Percentiles rank a stretch among this genome's conserved stretches.
Evolutionary conservation across 2,329 filamentous ascomycete genomes (phyloP).

Genomic region (Amphichorda felina): DNA sequence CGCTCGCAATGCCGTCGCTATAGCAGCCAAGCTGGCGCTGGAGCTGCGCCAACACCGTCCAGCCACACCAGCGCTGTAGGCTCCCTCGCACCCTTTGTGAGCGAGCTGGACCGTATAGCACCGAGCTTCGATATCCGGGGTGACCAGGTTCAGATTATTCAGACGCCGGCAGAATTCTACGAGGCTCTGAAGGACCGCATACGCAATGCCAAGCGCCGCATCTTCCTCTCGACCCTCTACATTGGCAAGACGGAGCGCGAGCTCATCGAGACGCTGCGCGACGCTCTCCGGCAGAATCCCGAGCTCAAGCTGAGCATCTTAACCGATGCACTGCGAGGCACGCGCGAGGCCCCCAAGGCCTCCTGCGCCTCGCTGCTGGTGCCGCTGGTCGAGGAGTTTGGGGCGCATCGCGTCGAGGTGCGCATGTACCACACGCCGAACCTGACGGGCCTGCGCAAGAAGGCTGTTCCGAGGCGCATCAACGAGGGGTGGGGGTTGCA

Average conservation of each 20-base stretch:
- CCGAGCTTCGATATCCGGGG: conserved; percentile 83
- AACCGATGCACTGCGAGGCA: conserved; percentile 84
- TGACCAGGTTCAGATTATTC: conserved; percentile 67
- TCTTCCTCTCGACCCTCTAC: conserved; percentile 94
- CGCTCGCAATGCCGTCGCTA: conserved; percentile 9
- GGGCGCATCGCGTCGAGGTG: conserved; percentile 72
- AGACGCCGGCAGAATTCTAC: conserved; percentile 82
- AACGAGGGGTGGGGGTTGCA: conserved; percentile 98
- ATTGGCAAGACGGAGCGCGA: conserved; percentile 91
- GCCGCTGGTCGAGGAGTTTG: conserved; percentile 75
- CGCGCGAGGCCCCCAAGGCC: conserved; percentile 73
- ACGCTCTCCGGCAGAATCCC: conserved; percentile 63
- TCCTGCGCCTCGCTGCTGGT: conserved; percentile 84
- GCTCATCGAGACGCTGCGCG: conserved; percentile 66
- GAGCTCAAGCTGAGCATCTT: conserved; percentile 75
- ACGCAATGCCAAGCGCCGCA: conserved; percentile 59
- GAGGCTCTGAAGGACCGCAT: conserved; percentile 85
- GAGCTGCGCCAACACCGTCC: conserved; percentile 16
- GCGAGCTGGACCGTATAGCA: conserved; percentile 76
- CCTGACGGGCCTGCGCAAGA: conserved; percentile 75
- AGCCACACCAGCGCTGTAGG: conserved; percentile 14
- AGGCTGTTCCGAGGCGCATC: conserved; percentile 73
- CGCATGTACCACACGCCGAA: conserved; percentile 99
- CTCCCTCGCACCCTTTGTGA: conserved; percentile 41
- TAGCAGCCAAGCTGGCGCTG: conserved; percentile 11